phyloP scores from a whole-genome alignment of 352 stramenopile genomes.

The Globisporangium alternatum region DNA sequence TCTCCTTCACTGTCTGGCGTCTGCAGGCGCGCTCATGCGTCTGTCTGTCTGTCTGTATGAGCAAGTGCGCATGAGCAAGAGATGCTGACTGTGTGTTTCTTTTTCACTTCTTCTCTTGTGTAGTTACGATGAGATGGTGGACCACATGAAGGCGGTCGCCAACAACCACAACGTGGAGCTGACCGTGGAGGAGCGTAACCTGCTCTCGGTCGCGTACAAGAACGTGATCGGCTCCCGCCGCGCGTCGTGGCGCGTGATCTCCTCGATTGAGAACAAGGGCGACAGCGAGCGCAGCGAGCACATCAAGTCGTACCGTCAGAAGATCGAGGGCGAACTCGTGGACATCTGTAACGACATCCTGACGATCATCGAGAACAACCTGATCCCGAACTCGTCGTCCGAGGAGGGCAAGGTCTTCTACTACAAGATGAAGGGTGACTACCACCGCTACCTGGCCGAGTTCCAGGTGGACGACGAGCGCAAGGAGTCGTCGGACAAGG shows the following conservation, averaged over 20 bases:
- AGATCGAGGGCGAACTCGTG: slow-evolving; percentile 94
- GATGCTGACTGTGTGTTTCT: background rate
- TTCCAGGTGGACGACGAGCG: slow-evolving; percentile 98
- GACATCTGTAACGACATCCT: slow-evolving; percentile 97
- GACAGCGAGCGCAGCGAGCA: slow-evolving; percentile 75
- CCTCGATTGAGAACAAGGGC: slow-evolving; percentile 93
- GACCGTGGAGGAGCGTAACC: slow-evolving; percentile 98
- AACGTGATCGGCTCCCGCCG: slow-evolving; percentile 98
- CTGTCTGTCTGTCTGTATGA: too few species aligned
- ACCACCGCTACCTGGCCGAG: slow-evolving; percentile 99
- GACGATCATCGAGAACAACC: slow-evolving; percentile 97
- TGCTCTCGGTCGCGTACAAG: slow-evolving; percentile 94
- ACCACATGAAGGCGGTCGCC: too few species aligned
- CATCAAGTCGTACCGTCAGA: slow-evolving; percentile 95
- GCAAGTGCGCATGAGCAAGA: background rate
- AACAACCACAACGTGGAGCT: slow-evolving; percentile 73
- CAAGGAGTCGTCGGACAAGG: slow-evolving; percentile 79
- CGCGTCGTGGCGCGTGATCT: slow-evolving; percentile 98
- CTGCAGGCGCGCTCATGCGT: too few species aligned
- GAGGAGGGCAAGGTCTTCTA: slow-evolving; percentile 99
- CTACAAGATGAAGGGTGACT: slow-evolving; percentile 99
- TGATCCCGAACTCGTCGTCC: slow-evolving; percentile 98
- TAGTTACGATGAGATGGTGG: too few species aligned
- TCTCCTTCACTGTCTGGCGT: too few species aligned
- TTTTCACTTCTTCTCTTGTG: background rate